Evolutionary conservation across 129 eudicot genomes (phyloP).

Genomic region (Glebionis coronaria): DNA sequence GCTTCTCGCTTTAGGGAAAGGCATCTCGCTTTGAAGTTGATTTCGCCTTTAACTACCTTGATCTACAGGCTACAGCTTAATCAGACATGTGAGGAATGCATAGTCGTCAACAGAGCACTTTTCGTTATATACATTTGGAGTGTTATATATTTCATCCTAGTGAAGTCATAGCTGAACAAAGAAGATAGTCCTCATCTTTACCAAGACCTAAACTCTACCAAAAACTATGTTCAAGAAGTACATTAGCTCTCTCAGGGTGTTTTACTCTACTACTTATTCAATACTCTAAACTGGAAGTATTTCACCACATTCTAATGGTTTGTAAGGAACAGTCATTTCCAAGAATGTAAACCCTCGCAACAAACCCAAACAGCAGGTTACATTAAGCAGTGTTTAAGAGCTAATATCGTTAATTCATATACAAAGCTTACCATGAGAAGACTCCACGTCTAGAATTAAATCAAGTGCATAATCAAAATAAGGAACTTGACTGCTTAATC

Average conservation of each 20-base stretch:
- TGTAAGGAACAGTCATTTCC: neutral
- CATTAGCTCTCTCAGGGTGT: neutral
- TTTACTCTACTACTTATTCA: neutral
- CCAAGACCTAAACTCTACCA: neutral
- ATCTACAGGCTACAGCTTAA: too few species aligned
- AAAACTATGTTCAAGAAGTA: constrained; percentile 10
- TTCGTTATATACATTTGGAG: too few species aligned
- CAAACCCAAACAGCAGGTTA: neutral
- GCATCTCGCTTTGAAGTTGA: too few species aligned
- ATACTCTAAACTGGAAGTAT: neutral
- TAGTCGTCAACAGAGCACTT: too few species aligned
- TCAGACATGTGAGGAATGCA: too few species aligned
- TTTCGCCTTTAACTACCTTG: too few species aligned
- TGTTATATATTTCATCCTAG: too few species aligned
- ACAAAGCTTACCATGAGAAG: constrained; percentile 62
- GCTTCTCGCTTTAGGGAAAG: too few species aligned
- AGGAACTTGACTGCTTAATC: constrained; percentile 85
- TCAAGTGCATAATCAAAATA: constrained; percentile 88
- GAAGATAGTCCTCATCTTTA: too few species aligned
- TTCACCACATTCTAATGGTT: constrained; percentile 7
- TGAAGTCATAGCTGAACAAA: too few species aligned
- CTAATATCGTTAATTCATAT: constrained; percentile 3
- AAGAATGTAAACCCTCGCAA: neutral
- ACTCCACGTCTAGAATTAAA: constrained; percentile 71
- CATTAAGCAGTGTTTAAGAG: constrained; percentile 14